A percentile compares a stretch with the other conserved stretches of the same genome.
Conservation (phyloP, 352 stramenopile genomes). For the Phytopythium montanum region DNA sequence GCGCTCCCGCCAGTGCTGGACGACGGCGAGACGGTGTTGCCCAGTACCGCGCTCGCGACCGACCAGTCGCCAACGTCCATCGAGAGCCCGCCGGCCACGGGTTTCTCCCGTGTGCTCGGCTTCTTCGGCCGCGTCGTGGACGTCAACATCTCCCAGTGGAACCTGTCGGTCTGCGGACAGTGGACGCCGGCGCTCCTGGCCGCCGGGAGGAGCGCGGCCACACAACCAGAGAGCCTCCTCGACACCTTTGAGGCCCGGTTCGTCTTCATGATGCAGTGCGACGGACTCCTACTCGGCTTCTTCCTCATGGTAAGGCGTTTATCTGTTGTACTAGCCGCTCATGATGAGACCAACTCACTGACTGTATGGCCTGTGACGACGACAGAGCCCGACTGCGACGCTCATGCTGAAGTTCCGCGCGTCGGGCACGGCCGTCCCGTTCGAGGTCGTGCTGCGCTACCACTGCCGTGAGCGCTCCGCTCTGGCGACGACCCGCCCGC, state of each 20-base stretch:
- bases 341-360: background rate
- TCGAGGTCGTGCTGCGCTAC: conserved; percentile 53
- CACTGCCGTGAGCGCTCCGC: conserved; percentile 27
- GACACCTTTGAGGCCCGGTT: conserved; percentile 51
- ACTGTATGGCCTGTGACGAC: background rate
- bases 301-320: conserved; percentile 29
- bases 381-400: conserved; percentile 37
- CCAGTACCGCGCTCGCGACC: conserved; percentile 5
- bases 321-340: background rate
- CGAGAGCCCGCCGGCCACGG: conserved; percentile 10
- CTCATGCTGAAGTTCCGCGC: conserved; percentile 48
- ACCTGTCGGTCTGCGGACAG: conserved; percentile 54
- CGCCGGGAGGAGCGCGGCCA: conserved; percentile 17
- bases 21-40: conserved; percentile 6
- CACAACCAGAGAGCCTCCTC: conserved; percentile 8
- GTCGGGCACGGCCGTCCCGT: conserved; percentile 30
- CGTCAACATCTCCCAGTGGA: conserved; percentile 65
- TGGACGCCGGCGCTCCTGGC: conserved; percentile 27
- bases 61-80: conserved; percentile 3
- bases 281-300: conserved; percentile 56
- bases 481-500: conserved; percentile 15
- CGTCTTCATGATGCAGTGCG: conserved; percentile 63
- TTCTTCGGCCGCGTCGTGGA: conserved; percentile 56
- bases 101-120: conserved; percentile 41
- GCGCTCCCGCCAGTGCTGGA: conserved; percentile 25